Evolutionary conservation across 169 alveolate genomes (phyloP).

Genomic region (Blepharisma undulans): DNA sequence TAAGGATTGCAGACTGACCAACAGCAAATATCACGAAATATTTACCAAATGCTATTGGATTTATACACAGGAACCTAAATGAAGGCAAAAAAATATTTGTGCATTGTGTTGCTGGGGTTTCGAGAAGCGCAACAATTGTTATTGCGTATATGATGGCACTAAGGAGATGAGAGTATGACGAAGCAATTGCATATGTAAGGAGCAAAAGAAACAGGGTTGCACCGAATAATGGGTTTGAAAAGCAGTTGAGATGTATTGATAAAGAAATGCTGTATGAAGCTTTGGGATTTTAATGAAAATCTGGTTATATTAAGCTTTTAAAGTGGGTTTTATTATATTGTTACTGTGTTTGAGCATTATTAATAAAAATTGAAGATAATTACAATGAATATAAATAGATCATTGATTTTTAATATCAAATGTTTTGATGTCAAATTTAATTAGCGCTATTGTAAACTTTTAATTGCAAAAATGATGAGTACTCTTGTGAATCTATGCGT

Average conservation of each 20-base stretch:
- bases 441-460: background rate
- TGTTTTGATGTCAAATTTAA: too few species aligned
- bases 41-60: slow-evolving; percentile 44
- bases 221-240: slow-evolving; percentile 76
- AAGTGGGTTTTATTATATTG: too few species aligned
- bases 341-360: too few species aligned
- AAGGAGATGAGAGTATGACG: slow-evolving; percentile 39
- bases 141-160: slow-evolving; percentile 34
- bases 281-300: background rate
- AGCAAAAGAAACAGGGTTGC: slow-evolving; percentile 40
- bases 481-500: background rate
- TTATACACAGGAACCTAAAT: slow-evolving; percentile 48
- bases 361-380: too few species aligned
- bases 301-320: too few species aligned
- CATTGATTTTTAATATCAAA: too few species aligned
- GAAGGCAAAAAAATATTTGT: slow-evolving; percentile 47
- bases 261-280: background rate
- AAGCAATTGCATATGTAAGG: slow-evolving; percentile 59
- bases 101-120: slow-evolving; percentile 62
- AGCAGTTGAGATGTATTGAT: slow-evolving; percentile 44
- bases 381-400: too few species aligned
- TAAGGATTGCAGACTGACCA: background rate
- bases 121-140: slow-evolving; percentile 54
- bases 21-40: background rate
- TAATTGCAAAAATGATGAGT: background rate